These are phyloP conservation scores for Mycena capillaripes DNA, from an alignment of 768 basidiomycete genomes.

Conservation along the genomic window DNA sequence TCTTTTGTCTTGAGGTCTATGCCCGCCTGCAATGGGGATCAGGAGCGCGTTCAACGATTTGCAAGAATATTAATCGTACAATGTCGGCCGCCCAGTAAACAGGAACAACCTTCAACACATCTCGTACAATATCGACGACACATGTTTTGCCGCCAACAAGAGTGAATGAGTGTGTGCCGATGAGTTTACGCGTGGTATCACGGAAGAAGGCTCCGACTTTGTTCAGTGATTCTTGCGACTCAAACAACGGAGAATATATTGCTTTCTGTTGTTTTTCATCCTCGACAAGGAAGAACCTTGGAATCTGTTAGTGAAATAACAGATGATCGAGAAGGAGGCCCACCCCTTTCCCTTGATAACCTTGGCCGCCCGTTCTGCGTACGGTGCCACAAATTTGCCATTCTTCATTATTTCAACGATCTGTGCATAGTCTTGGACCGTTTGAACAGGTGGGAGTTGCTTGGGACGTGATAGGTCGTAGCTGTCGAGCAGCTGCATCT, in stretches of 20 bases:
- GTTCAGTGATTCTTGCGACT: slow-evolving; percentile 61
- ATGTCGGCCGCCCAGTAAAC: slow-evolving; percentile 82
- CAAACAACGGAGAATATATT: slow-evolving; percentile 62
- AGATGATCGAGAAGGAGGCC: slow-evolving; percentile 25
- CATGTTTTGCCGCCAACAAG: slow-evolving; percentile 67
- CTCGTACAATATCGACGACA: slow-evolving; percentile 75
- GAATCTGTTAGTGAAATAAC: not conserved
- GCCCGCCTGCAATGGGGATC: slow-evolving; percentile 66
- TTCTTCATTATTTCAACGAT: slow-evolving; percentile 68
- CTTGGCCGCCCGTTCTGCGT: slow-evolving; percentile 62
- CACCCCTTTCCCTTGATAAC: slow-evolving; percentile 76
- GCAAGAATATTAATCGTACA: slow-evolving; percentile 55
- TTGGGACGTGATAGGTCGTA: slow-evolving; percentile 72
- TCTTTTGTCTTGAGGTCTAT: slow-evolving; percentile 75
- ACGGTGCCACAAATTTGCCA: slow-evolving; percentile 62
- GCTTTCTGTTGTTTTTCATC: slow-evolving; percentile 63
- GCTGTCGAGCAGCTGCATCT: slow-evolving; percentile 64
- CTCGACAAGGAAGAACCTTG: slow-evolving; percentile 78
- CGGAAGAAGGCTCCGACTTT: slow-evolving; percentile 75
- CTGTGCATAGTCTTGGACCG: slow-evolving; percentile 62
- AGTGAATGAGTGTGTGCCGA: slow-evolving; percentile 65
- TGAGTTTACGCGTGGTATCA: slow-evolving; percentile 71
- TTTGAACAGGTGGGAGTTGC: slow-evolving; percentile 39
- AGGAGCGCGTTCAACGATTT: not conserved
- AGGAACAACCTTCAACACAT: slow-evolving; percentile 76